A percentile compares a stretch with the other conserved stretches of the same genome.
phyloP scores from a whole-genome alignment of 768 basidiomycete species.

The Mycena vulgaris region DNA sequence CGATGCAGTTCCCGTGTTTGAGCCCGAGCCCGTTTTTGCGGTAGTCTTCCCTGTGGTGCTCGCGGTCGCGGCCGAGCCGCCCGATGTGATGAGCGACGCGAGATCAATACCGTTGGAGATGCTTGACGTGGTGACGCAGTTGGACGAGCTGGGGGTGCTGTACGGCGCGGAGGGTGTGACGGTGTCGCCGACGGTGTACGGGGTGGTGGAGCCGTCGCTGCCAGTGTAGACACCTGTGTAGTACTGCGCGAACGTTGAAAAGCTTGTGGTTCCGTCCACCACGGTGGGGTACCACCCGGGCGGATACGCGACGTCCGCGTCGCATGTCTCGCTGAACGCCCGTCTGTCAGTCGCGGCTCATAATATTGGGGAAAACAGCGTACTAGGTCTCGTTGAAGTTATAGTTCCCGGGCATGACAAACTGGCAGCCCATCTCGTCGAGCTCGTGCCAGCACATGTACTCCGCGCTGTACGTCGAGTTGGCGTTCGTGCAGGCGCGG shows the following conservation, averaged over 20 bases:
- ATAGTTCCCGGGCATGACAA: constrained; percentile 64
- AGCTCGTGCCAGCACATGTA: constrained; percentile 63
- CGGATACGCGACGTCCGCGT: constrained; percentile 62
- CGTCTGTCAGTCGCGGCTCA: no score
- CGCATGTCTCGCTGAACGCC: constrained; percentile 58
- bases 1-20: background rate
- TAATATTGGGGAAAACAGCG: no score
- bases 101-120: constrained; percentile 57
- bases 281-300: constrained; percentile 63
- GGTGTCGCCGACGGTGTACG: constrained; percentile 59
- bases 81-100: constrained; percentile 15
- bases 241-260: constrained; percentile 61
- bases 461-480: constrained; percentile 57
- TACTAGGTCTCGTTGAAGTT: constrained; percentile 59
- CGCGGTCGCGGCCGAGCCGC: background rate
- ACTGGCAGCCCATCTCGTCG: constrained; percentile 60
- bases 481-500: constrained; percentile 60
- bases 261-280: constrained; percentile 53
- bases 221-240: constrained; percentile 55
- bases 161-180: constrained; percentile 54
- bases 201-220: constrained; percentile 41
- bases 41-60: background rate
- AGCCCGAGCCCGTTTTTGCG: no score
- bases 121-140: constrained; percentile 56
- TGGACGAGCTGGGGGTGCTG: constrained; percentile 57